A percentile compares a stretch with the other conserved stretches of the same genome.
These are phyloP conservation scores for Saccharomycopsis synnaedendra DNA, from an alignment of 805 yeast species.

Conservation along the genomic window DNA sequence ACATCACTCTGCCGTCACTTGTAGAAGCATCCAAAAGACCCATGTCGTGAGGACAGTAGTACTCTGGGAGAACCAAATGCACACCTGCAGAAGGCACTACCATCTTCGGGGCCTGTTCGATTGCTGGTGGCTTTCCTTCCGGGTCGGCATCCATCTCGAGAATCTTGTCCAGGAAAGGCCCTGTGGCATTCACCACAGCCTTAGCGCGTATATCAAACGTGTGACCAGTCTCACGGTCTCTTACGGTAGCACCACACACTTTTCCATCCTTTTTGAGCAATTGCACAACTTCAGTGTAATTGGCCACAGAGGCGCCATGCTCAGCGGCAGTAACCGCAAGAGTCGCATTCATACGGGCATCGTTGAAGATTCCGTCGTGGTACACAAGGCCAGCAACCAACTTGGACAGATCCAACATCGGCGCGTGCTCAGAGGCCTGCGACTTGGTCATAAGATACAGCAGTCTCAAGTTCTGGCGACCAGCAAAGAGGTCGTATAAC, in stretches of 20 bases:
- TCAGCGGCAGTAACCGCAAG: conserved; percentile 79
- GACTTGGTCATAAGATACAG: conserved; percentile 63
- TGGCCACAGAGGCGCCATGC: conserved; percentile 80
- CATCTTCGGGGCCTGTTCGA: conserved; percentile 49
- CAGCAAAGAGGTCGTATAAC: conserved; percentile 88
- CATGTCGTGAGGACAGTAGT: conserved; percentile 76
- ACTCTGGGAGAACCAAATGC: conserved; percentile 85
- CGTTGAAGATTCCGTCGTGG: conserved; percentile 93
- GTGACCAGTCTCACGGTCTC: conserved; percentile 59
- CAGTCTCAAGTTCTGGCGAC: conserved; percentile 69
- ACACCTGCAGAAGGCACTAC: conserved; percentile 94
- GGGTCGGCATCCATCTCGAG: conserved; percentile 78
- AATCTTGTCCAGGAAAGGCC: conserved; percentile 79
- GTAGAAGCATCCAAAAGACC: conserved; percentile 90
- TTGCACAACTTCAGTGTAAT: conserved; percentile 74
- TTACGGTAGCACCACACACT: conserved; percentile 66
- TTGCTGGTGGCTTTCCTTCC: conserved; percentile 49
- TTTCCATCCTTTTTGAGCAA: conserved; percentile 58
- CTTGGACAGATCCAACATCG: conserved; percentile 68
- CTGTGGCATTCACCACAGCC: conserved; percentile 83
- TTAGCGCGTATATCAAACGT: conserved; percentile 54
- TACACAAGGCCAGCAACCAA: conserved; percentile 87
- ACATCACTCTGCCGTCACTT: conserved; percentile 92
- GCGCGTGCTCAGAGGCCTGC: conserved; percentile 64
- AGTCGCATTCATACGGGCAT: conserved; percentile 79